These are phyloP conservation scores for Avena atlantica DNA, from an alignment of 176 grass and related monocot genomes.

Conservation along the genomic window DNA sequence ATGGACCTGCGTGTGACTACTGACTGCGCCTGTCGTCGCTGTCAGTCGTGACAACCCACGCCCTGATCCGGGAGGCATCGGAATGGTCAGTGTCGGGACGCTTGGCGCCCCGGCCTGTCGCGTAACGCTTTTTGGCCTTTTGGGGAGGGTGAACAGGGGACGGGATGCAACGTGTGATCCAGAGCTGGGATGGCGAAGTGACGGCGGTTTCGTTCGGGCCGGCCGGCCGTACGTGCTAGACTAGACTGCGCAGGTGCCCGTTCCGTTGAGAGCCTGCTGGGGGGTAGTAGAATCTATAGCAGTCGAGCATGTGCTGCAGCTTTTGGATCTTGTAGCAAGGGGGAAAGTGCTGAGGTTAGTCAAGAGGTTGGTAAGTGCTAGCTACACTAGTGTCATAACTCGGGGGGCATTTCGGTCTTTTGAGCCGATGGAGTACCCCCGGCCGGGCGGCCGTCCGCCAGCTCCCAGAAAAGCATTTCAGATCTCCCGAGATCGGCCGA, in stretches of 20 bases:
- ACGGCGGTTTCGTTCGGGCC: slow-evolving; percentile 35
- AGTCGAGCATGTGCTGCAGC: too few species aligned
- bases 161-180: slow-evolving; percentile 33
- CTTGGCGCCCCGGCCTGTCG: neutral
- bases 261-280: slow-evolving; percentile 17
- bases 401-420: neutral
- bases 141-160: slow-evolving; percentile 20
- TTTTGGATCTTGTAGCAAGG: too few species aligned
- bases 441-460: neutral
- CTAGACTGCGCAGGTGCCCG: slow-evolving; percentile 3
- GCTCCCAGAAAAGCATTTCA: neutral
- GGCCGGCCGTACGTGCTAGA: slow-evolving; percentile 14
- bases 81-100: slow-evolving; percentile 19
- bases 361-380: too few species aligned
- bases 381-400: too few species aligned
- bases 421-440: too few species aligned
- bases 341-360: too few species aligned
- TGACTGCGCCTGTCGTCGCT: slow-evolving; percentile 8
- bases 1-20: neutral
- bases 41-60: neutral
- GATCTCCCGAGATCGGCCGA: neutral
- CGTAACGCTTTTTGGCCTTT: slow-evolving; percentile 29
- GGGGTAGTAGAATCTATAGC: too few species aligned
- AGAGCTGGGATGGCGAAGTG: slow-evolving; percentile 2
- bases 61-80: neutral